phyloP scores from a whole-genome alignment of 2,329 filamentous ascomycete genomes.

The Emmonsiellopsis sp. region DNA sequence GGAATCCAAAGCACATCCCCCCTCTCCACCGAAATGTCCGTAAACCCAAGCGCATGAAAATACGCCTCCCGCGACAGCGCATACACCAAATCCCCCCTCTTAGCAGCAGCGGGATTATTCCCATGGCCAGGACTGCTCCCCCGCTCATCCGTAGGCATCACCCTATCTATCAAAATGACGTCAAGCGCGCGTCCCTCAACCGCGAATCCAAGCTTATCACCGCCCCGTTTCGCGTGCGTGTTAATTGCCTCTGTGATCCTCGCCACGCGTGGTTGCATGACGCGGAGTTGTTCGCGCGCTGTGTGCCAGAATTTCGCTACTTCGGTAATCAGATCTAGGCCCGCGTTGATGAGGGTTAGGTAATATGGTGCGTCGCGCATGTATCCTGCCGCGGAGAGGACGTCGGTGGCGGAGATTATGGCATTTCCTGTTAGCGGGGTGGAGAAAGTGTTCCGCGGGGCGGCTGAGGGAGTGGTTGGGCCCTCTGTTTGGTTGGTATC shows the following conservation, averaged over 20 bases:
- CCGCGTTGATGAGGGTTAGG: constrained; percentile 46
- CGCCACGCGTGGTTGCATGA: constrained; percentile 39
- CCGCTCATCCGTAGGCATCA: constrained; percentile 1
- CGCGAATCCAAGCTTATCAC: constrained; percentile 29
- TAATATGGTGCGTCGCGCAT: constrained; percentile 43
- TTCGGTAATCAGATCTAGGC: constrained; percentile 46
- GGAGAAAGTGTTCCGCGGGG: constrained; percentile 33
- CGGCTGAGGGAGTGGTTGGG: constrained; percentile 6
- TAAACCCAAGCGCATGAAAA: constrained; percentile 22
- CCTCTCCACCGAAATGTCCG: constrained; percentile 12
- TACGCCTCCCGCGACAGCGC: constrained; percentile 20
- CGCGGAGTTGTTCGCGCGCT: constrained; percentile 41
- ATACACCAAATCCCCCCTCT: constrained; percentile 36
- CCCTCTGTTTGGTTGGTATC: constrained; percentile 12
- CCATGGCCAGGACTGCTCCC: constrained; percentile 11
- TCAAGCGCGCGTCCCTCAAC: constrained; percentile 30
- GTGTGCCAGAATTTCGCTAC: constrained; percentile 52
- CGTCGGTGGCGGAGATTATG: constrained; percentile 55
- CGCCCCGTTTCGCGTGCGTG: constrained; percentile 19
- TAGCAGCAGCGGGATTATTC: constrained; percentile 4
- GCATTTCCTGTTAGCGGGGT: constrained; percentile 56
- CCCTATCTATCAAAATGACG: background rate
- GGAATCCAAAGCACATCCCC: constrained; percentile 20
- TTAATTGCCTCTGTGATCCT: constrained; percentile 31
- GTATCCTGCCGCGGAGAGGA: constrained; percentile 52